These are phyloP conservation scores for Kluyveromyces sp. DNA, from an alignment of 1,139 yeast species.

Conservation along the genomic window DNA sequence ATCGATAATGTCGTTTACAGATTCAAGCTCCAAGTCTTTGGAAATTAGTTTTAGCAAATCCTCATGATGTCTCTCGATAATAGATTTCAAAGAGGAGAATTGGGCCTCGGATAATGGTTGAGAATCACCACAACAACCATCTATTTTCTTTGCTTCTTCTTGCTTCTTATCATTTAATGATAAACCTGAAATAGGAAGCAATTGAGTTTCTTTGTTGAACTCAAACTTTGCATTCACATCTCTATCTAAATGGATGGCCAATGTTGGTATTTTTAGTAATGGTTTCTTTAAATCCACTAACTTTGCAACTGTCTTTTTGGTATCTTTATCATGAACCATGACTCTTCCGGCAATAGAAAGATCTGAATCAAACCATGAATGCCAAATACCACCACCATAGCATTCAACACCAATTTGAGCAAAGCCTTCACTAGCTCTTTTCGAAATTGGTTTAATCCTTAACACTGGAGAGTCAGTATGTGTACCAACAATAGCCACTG, in stretches of 20 bases:
- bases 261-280: constrained; percentile 80
- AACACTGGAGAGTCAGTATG: constrained; percentile 95
- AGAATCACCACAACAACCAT: constrained; percentile 35
- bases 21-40: constrained; percentile 45
- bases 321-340: constrained; percentile 45
- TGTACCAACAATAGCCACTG: constrained; percentile 84
- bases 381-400: constrained; percentile 95
- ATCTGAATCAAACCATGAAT: constrained; percentile 84
- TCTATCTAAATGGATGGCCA: constrained; percentile 87
- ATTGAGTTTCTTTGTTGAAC: constrained; percentile 80
- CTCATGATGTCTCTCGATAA: constrained; percentile 68
- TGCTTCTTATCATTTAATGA: constrained; percentile 16
- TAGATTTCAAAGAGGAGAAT: constrained; percentile 58
- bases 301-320: constrained; percentile 51
- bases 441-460: constrained; percentile 84
- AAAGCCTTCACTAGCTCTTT: constrained; percentile 64
- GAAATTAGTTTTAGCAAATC: constrained; percentile 66
- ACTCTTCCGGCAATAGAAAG: constrained; percentile 89
- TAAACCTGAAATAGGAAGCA: constrained; percentile 83
- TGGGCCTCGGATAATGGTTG: constrained; percentile 34
- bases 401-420: constrained; percentile 88
- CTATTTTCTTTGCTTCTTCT: constrained; percentile 31
- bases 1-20: constrained; percentile 60
- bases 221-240: constrained; percentile 73
- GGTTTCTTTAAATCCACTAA: constrained; percentile 79